A percentile compares a stretch with the other conserved stretches of the same genome.
Conservation (phyloP, 2,329 filamentous ascomycete species). For the Penicillium polonicum region DNA sequence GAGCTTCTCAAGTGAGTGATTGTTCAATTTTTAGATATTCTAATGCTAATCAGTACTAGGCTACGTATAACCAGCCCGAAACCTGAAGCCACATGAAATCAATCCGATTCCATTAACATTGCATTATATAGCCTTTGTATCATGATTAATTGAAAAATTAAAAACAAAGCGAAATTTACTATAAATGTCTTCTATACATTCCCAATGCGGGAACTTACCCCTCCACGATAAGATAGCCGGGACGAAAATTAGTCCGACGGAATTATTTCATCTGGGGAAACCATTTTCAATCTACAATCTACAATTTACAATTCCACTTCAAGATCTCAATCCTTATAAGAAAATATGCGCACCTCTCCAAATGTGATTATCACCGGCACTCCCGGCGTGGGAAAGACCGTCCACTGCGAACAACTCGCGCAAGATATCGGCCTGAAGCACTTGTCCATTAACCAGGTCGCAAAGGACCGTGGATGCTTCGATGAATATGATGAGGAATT, state of each 20-base stretch:
- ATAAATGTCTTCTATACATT: constrained; percentile 4
- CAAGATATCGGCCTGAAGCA: constrained; percentile 75
- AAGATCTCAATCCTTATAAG: background rate
- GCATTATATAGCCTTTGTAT: background rate
- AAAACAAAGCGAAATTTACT: background rate
- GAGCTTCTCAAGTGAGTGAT: constrained; percentile 67
- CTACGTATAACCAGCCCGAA: background rate
- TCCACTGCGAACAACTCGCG: constrained; percentile 79
- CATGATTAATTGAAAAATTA: background rate
- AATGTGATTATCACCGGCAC: constrained; percentile 97
- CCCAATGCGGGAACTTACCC: constrained; percentile 6
- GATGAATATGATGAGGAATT: constrained; percentile 85
- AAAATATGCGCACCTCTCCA: constrained; percentile 52
- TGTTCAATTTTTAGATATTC: background rate
- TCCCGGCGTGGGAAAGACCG: constrained; percentile 93
- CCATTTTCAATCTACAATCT: background rate
- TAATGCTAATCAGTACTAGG: constrained; percentile 9
- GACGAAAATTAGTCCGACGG: constrained; percentile 19
- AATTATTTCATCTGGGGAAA: constrained; percentile 21
- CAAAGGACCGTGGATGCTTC: constrained; percentile 83
- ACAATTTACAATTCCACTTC: background rate
- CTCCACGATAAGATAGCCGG: constrained; percentile 20
- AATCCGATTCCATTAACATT: background rate
- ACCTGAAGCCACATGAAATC: background rate
- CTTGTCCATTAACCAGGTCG: constrained; percentile 83